Evolutionary conservation across 108 stramenopile species (phyloP).

Genomic region (Aureococcus anophagefferens): DNA sequence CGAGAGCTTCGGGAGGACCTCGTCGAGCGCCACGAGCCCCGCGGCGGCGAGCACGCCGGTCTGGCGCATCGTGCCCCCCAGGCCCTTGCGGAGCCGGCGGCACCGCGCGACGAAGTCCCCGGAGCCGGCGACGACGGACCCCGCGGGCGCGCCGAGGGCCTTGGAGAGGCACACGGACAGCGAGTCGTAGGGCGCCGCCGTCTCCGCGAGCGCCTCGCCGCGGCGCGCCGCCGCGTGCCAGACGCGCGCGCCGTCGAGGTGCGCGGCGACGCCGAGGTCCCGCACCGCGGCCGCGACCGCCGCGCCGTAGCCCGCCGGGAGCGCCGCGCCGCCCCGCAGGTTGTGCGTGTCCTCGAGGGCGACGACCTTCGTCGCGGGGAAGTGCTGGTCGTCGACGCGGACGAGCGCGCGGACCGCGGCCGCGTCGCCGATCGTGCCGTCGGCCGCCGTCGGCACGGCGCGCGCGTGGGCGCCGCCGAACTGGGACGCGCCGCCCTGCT

Average conservation of each 20-base stretch:
- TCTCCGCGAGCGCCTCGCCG: conserved; percentile 31
- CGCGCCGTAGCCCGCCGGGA: conserved; percentile 65
- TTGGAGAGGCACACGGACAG: conserved; percentile 89
- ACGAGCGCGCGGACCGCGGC: conserved; percentile 19
- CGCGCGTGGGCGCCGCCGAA: conserved; percentile 65
- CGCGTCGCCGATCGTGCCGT: conserved; percentile 39
- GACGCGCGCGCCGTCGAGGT: conserved; percentile 86
- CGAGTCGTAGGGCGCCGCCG: conserved; percentile 65
- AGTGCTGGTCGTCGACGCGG: conserved; percentile 80
- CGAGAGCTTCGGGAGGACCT: conserved; percentile 65
- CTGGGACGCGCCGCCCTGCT: conserved; percentile 43
- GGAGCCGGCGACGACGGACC: conserved; percentile 75
- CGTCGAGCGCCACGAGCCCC: conserved; percentile 71
- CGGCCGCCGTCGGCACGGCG: conserved; percentile 59
- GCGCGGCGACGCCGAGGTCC: conserved; percentile 51
- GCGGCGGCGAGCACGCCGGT: conserved; percentile 79
- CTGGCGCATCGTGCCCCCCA: conserved; percentile 96
- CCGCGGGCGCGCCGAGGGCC: conserved; percentile 88
- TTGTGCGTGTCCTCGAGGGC: conserved; percentile 94
- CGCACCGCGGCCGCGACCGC: conserved; percentile 47
- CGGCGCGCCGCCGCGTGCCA: conserved; percentile 77
- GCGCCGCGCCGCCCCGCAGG: conserved; percentile 79
- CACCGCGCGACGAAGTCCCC: conserved; percentile 56
- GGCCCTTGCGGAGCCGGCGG: conserved; percentile 74
- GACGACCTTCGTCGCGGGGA: conserved; percentile 65